Evolutionary conservation across 2,329 filamentous ascomycete genomes (phyloP).

Genomic region (Pseudohalonectria lignicola): DNA sequence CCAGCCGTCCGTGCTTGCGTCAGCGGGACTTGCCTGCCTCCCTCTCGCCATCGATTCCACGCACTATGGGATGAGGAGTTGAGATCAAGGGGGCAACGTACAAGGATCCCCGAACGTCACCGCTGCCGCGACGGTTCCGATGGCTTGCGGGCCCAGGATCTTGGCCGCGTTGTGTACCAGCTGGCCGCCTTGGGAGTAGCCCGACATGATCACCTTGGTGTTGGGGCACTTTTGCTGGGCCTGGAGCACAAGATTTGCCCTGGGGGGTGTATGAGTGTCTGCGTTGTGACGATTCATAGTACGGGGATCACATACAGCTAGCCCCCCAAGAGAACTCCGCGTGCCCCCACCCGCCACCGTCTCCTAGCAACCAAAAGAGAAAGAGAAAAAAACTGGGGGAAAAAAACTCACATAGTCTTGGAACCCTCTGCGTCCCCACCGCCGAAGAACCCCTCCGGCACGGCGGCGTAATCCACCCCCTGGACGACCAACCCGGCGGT

Average conservation of each 20-base stretch:
- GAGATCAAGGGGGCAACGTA: background rate
- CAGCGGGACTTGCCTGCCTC: too few relatives aligned
- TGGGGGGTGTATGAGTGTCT: too few relatives aligned
- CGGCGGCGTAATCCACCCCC: conserved; percentile 41
- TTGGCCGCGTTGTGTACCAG: conserved; percentile 11
- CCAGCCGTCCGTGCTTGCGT: too few relatives aligned
- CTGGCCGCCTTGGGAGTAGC: conserved; percentile 16
- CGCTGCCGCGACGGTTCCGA: background rate
- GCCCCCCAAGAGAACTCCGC: too few relatives aligned
- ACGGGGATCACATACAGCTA: too few relatives aligned
- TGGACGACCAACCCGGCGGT: conserved; percentile 35
- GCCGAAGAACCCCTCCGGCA: conserved; percentile 28
- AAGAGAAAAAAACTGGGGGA: background rate
- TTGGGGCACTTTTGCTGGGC: conserved; percentile 16
- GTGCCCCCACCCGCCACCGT: too few relatives aligned
- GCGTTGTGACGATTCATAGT: too few relatives aligned
- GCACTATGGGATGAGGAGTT: too few relatives aligned
- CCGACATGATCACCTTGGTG: conserved; percentile 25
- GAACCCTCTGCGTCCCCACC: conserved; percentile 33
- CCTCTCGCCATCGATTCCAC: too few relatives aligned
- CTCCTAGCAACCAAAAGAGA: background rate
- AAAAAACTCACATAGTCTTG: conserved; percentile 22
- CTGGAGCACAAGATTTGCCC: conserved; percentile 1
- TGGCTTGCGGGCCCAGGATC: conserved; percentile 2
- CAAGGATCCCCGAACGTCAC: conserved; percentile 3